These are phyloP conservation scores for Nemania sp. DNA, from an alignment of 2,329 filamentous ascomycete species.

Conservation along the genomic window DNA sequence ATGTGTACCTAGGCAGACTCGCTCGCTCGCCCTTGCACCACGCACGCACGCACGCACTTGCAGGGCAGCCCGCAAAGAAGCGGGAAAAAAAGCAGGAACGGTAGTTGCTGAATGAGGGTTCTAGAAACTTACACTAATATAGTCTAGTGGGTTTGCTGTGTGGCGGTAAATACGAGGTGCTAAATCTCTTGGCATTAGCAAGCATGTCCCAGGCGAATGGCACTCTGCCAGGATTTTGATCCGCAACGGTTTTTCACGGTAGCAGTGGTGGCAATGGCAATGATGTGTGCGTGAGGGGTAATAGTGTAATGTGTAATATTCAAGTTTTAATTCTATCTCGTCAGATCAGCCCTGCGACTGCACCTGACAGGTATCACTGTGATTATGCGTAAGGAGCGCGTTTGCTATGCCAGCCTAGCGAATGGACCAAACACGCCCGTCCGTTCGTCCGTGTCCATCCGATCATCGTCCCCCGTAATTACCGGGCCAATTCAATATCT, in stretches of 20 bases:
- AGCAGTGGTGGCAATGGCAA: no score
- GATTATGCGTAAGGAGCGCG: constrained; percentile 17
- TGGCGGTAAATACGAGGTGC: constrained; percentile 18
- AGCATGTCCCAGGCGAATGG: constrained; percentile 4
- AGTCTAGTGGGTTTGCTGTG: background rate
- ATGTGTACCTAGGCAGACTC: no score
- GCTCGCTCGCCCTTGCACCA: no score
- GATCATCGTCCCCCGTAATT: background rate
- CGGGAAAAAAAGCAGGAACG: background rate
- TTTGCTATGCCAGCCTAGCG: constrained; percentile 7
- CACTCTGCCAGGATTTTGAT: constrained; percentile 1
- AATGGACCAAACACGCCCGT: constrained; percentile 15
- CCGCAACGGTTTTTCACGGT: no score
- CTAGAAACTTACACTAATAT: background rate
- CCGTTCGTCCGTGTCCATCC: background rate
- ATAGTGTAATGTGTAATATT: background rate
- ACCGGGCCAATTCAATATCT: background rate
- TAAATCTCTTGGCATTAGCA: constrained; percentile 15
- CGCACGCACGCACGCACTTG: no score
- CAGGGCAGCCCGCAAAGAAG: background rate
- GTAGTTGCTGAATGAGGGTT: background rate
- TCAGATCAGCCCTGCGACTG: constrained; percentile 8
- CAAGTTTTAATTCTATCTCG: constrained; percentile 20
- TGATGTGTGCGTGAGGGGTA: background rate
- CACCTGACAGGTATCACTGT: constrained; percentile 11